phyloP scores from a whole-genome alignment of 805 yeast genomes.

The Zygoascus flipseniorum region DNA sequence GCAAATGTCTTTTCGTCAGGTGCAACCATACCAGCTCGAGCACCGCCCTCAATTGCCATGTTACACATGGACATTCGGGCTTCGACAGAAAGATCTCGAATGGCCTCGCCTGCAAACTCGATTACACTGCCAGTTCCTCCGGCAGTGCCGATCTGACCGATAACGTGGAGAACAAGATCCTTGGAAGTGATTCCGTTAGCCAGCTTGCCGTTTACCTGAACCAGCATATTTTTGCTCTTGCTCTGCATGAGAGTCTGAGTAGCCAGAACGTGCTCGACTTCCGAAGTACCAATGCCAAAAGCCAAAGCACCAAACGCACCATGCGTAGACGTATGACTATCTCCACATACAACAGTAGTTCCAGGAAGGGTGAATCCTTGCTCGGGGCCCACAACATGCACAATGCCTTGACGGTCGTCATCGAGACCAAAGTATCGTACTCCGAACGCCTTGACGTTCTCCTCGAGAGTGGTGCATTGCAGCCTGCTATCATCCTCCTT shows the following conservation, averaged over 20 bases:
- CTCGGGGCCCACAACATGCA: conserved; percentile 97
- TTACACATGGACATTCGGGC: conserved; percentile 99
- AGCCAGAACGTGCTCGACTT: conserved; percentile 97
- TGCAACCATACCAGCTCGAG: conserved; percentile 98
- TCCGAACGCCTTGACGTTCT: conserved; percentile 83
- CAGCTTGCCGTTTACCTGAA: conserved; percentile 75
- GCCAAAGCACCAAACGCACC: conserved; percentile 98
- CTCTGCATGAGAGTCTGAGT: conserved; percentile 91
- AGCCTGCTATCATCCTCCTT: conserved; percentile 84
- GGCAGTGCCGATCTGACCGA: conserved; percentile 96
- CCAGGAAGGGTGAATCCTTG: conserved; percentile 99
- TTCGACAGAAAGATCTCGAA: conserved; percentile 84
- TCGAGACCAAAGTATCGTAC: conserved; percentile 92
- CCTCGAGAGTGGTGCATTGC: conserved; percentile 87
- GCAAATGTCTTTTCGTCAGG: conserved; percentile 88
- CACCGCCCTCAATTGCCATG: conserved; percentile 99
- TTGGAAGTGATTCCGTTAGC: conserved; percentile 89
- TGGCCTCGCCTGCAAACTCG: conserved; percentile 95
- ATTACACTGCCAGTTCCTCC: conserved; percentile 98
- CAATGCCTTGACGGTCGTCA: conserved; percentile 94
- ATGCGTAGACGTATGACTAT: conserved; percentile 96
- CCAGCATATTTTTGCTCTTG: conserved; percentile 93
- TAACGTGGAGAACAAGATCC: conserved; percentile 88
- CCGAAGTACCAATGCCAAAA: conserved; percentile 98
- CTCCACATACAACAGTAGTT: conserved; percentile 98